A percentile compares a stretch with the other conserved stretches of the same genome.
Evolutionary conservation across 371 early-diverging fungal species (phyloP).

Genomic region (Fennellomyces sp.): DNA sequence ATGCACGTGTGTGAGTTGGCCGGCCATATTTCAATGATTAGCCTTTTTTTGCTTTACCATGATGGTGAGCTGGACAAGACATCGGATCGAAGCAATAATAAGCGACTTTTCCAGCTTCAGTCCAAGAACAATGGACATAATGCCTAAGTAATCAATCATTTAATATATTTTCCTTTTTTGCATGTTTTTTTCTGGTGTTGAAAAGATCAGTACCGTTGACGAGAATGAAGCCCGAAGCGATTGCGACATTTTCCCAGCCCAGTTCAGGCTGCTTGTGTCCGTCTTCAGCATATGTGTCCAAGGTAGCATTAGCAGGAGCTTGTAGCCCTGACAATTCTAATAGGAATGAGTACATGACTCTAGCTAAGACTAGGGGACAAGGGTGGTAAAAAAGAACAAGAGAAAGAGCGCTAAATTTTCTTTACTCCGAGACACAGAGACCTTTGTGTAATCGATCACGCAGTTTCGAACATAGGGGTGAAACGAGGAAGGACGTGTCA

Average conservation of each 20-base stretch:
- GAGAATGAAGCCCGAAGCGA: constrained; percentile 49
- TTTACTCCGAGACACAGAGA: constrained; percentile 5
- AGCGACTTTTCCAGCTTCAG: constrained; percentile 62
- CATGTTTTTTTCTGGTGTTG: too few relatives aligned
- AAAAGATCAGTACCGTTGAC: constrained; percentile 37
- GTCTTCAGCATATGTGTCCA: neutral
- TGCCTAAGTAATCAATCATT: constrained; percentile 36
- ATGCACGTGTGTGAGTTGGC: neutral
- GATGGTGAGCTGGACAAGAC: constrained; percentile 61
- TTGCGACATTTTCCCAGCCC: constrained; percentile 49
- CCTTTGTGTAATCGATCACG: too few relatives aligned
- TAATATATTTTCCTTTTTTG: constrained; percentile 20
- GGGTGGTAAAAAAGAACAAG: neutral
- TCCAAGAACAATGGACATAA: constrained; percentile 33
- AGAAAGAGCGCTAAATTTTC: neutral
- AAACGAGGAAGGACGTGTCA: too few relatives aligned
- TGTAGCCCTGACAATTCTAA: constrained; percentile 5
- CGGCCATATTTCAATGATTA: neutral
- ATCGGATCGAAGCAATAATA: constrained; percentile 60
- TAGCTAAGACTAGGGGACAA: neutral
- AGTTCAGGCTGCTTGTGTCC: constrained; percentile 10
- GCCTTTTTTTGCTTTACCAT: constrained; percentile 42
- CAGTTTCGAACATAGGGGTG: too few relatives aligned
- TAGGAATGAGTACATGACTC: neutral
- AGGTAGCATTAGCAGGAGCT: neutral